Percentiles rank a stretch among this genome's conserved stretches.
These are phyloP conservation scores for Crithidia brevicula DNA, from an alignment of 208 protist species.

Conservation along the genomic window DNA sequence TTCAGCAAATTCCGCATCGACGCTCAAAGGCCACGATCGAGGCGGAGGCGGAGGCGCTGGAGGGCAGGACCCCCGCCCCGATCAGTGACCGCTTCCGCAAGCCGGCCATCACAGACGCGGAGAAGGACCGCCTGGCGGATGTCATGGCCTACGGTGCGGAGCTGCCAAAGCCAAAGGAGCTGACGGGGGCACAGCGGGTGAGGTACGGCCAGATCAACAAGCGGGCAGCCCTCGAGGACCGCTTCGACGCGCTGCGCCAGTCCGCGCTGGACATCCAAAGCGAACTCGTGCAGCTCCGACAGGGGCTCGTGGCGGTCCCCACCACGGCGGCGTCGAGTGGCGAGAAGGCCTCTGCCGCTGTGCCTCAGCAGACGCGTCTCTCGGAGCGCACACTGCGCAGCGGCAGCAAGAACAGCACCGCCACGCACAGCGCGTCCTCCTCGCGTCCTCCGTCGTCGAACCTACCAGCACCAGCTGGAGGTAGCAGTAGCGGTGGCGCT, in stretches of 20 bases:
- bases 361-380: not conserved
- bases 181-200: constrained; percentile 71
- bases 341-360: not conserved
- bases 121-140: constrained; percentile 85
- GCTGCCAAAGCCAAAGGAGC: constrained; percentile 54
- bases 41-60: constrained; percentile 38
- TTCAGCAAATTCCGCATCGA: constrained; percentile 71
- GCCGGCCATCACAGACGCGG: constrained; percentile 61
- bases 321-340: not conserved
- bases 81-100: constrained; percentile 35
- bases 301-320: not conserved
- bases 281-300: constrained; percentile 58
- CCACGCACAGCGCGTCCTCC: not conserved
- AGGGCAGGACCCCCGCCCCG: constrained; percentile 24
- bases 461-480: too few relatives aligned
- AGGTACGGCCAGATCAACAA: constrained; percentile 57
- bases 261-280: constrained; percentile 46
- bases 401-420: too few relatives aligned
- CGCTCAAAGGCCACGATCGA: constrained; percentile 61
- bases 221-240: constrained; percentile 59
- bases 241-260: constrained; percentile 57
- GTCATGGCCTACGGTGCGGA: constrained; percentile 83
- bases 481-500: not conserved
- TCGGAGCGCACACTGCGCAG: constrained; percentile 9
- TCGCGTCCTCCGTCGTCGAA: not conserved